Evolutionary conservation across 1,284 basidiomycete genomes (phyloP), one percentile per base, ranked within the genome.

Genomic region (Polyporus tsugae): DNA sequence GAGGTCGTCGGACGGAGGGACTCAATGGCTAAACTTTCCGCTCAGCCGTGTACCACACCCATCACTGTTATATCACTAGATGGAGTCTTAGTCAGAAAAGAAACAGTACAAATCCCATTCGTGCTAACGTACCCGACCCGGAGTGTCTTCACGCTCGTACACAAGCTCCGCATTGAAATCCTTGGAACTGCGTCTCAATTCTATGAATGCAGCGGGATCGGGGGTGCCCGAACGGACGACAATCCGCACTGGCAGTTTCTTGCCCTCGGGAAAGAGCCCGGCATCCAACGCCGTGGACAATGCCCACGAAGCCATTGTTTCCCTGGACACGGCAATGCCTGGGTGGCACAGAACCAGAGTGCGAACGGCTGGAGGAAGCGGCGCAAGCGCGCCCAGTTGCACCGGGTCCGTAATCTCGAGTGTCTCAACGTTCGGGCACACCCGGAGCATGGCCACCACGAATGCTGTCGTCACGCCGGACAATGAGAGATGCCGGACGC

Each of bases 391-490:
- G 13, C 70, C 55, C 44, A 76, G 55, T 25, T 70, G 67, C 67
- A 64, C 60, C 11, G 68, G 58, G 49, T 69, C 66, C 61, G 75
- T 70, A 11, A 76, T 69, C 65, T 77, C 75, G 13, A 79, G 44
- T 35, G 64, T 73, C 64, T 77, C 71, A 36, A 77, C 66, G 33
- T 70, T 62, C n/a, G 76, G 71, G 62, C 75, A 78, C 36, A 74
- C 72, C 62, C 70, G 60, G 19, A 77, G 68, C 55, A 78, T 72
- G 52, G 77, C 78, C 19, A 70, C 63, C 44, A 77, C 75, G 62
- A 80, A 75, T 58, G 67, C 71, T 25, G 71, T 70, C 25, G 78
- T 77, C 25, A 76, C 74, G 25, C 78, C 78, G 13, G 61, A 60
- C 38, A 80, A 59, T 17, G 52, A 60, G 15, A 80, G 72, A 35